Base-by-base conservation (phyloP, 2,329 filamentous ascomycete genomes). In the Penicillium sp. region DNA sequence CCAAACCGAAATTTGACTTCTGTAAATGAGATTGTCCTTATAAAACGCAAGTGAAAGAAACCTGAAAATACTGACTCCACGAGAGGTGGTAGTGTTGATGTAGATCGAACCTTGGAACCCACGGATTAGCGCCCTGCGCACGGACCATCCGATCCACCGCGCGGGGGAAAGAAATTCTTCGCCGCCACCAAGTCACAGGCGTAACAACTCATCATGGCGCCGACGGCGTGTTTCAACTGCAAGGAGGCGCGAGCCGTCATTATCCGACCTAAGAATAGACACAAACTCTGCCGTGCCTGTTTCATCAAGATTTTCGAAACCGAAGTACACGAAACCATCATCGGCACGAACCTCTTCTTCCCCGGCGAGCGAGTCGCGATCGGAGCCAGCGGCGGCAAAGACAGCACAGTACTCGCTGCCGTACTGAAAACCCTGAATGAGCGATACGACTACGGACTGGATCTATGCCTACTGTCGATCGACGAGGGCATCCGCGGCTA, bases 401-500 rank as follows among this genome's bases (percentile, higher is more conserved):
- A 99, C 73, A 97, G 91, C 50, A 99, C 94, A 0, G 94, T 99
- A 0, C 81, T 99, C 12, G 94, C 94, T 5, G 95, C 91, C 0
- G 92, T 99, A 0, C 81, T 99, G 50, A 97, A 97, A 73, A 96
- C 91, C 0, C 79, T 99, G 3, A 97, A 99, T 65, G 90, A 96
- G 71, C 85, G 92, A 44, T 85, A 97, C 70, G 80, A 87, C 61
- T 97, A 97, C 71, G 90, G 88, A 1, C 78, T 99, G 6, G 85
- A 97, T 41, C 81, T 99, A 3, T 83, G 95, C 0, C 80, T 99
- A 0, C 81, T 99, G 40, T 95, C 90, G 58, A 93, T 99, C 65
- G 94, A 99, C 63, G 95, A 99, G 74, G 94, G 94, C 7, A 99
- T 99, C 77, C 94, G 90, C 66, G 94, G 94, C 7, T 99, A 99